Evolutionary conservation across 441 rosid genomes (phyloP).

Genomic region (Gossypium schwendimanii): DNA sequence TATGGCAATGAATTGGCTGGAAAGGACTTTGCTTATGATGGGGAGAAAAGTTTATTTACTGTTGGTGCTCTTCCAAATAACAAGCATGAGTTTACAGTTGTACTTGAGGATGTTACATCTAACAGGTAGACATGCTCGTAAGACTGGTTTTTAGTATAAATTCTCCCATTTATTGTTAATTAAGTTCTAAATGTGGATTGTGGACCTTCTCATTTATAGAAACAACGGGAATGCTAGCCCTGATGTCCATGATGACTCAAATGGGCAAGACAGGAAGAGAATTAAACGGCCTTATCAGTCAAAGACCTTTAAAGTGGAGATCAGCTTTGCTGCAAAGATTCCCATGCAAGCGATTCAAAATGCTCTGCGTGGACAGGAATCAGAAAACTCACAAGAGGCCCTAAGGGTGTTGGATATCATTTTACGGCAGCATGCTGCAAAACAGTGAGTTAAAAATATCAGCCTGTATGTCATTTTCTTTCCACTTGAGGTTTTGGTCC

Average conservation of each 20-base stretch:
- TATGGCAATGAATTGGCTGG: constrained; percentile 33
- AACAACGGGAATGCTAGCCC: constrained; percentile 25
- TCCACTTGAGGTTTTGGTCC: not conserved
- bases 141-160: not conserved
- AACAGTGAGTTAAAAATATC: constrained; percentile 37
- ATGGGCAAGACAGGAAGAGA: constrained; percentile 37
- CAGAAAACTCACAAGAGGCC: constrained; percentile 41
- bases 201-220: constrained; percentile 14
- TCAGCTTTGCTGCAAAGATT: constrained; percentile 45
- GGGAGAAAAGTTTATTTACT: constrained; percentile 47
- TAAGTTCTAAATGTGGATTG: not conserved
- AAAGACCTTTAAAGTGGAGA: constrained; percentile 38
- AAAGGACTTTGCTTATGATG: constrained; percentile 59
- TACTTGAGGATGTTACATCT: constrained; percentile 40
- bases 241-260: constrained; percentile 21
- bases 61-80: constrained; percentile 41
- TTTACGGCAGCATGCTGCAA: constrained; percentile 49
- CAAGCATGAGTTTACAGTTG: constrained; percentile 46
- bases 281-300: constrained; percentile 30
- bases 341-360: constrained; percentile 50
- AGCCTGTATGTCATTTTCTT: not conserved
- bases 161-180: not conserved
- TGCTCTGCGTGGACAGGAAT: constrained; percentile 46
- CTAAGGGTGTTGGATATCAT: constrained; percentile 46
- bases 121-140: constrained; percentile 28